Percentiles rank a stretch among this genome's conserved stretches.
Evolutionary conservation across 495 filamentous ascomycete genomes (phyloP).

Genomic region (Tuber brumale): DNA sequence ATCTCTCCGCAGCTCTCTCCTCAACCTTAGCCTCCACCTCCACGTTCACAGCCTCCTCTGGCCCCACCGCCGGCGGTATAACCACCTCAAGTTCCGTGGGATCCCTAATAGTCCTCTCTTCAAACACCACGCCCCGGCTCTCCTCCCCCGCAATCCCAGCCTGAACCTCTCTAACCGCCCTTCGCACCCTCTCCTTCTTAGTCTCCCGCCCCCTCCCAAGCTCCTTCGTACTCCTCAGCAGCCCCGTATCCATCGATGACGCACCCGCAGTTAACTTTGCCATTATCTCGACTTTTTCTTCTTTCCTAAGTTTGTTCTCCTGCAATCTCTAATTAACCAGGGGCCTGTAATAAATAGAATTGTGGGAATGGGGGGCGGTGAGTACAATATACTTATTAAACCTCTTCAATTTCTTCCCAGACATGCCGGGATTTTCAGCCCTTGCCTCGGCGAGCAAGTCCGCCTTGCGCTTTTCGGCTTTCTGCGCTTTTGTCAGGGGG

Average conservation of each 20-base stretch:
- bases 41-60: conserved; percentile 41
- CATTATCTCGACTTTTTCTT: conserved; percentile 79
- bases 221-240: conserved; percentile 66
- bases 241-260: conserved; percentile 71
- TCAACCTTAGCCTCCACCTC: conserved; percentile 15
- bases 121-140: conserved; percentile 48
- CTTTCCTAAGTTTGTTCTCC: conserved; percentile 89
- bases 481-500: conserved; percentile 51
- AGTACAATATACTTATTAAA: conserved; percentile 88
- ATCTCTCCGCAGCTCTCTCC: neutral
- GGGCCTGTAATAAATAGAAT: neutral
- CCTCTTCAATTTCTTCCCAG: conserved; percentile 85
- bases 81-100: conserved; percentile 19
- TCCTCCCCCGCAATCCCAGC: conserved; percentile 53
- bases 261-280: conserved; percentile 69
- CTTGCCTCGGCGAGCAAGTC: conserved; percentile 53
- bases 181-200: conserved; percentile 59
- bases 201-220: conserved; percentile 61
- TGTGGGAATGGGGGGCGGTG: conserved; percentile 20
- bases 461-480: conserved; percentile 55
- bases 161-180: conserved; percentile 53
- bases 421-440: conserved; percentile 69
- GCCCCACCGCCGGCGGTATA: conserved; percentile 28
- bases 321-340: conserved; percentile 34
- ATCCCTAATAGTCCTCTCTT: conserved; percentile 38